Conservation (phyloP, 495 filamentous ascomycete species). For the Physcia stellaris region DNA sequence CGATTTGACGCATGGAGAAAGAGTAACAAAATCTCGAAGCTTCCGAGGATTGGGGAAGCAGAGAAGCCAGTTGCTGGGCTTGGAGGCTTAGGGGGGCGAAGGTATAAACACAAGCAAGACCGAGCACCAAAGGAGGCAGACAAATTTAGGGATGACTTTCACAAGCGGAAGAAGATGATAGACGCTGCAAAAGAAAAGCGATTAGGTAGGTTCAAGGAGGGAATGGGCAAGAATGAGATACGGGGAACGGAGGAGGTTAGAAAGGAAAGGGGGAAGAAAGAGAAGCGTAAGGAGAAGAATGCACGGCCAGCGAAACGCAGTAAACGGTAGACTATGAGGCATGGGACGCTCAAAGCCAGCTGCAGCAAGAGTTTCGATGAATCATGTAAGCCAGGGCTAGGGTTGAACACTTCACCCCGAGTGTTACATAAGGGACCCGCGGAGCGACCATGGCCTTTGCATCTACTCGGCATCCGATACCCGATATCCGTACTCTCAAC, state of each 20-base stretch:
- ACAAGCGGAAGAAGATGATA: conserved; percentile 80
- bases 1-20: conserved; percentile 86
- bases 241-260: conserved; percentile 72
- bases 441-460: too few relatives aligned
- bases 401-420: too few relatives aligned
- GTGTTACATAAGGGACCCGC: too few relatives aligned
- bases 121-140: conserved; percentile 86
- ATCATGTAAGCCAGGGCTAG: too few relatives aligned
- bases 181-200: conserved; percentile 77
- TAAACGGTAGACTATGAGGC: too few relatives aligned
- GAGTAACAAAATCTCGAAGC: conserved; percentile 59
- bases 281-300: conserved; percentile 75
- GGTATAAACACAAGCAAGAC: conserved; percentile 70
- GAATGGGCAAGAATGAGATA: conserved; percentile 59
- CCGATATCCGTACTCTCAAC: too few relatives aligned
- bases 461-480: too few relatives aligned
- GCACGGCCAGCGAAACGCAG: conserved; percentile 62
- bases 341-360: too few relatives aligned
- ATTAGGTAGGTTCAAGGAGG: conserved; percentile 54
- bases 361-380: too few relatives aligned
- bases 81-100: conserved; percentile 24
- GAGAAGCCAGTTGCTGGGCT: conserved; percentile 38
- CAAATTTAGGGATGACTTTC: conserved; percentile 76
- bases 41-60: conserved; percentile 70
- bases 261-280: conserved; percentile 60